These are phyloP conservation scores for Isoetes taiwanensis DNA, from an alignment of 75 land plant species.

Conservation along the genomic window DNA sequence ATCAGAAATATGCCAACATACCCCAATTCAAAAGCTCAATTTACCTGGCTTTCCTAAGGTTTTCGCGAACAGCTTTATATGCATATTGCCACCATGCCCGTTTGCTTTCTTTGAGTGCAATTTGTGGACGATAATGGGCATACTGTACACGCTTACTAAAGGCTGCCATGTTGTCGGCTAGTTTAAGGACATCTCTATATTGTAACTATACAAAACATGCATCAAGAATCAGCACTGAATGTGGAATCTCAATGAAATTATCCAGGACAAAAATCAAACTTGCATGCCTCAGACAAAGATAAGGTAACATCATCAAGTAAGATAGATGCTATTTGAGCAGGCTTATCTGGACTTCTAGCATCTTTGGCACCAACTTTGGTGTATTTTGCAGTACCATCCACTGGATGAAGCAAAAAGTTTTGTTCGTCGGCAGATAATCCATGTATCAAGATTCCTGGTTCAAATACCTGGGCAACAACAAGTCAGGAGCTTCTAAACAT, in stretches of 20 bases:
- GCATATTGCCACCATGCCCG: slow-evolving; percentile 93
- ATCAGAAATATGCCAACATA: no score
- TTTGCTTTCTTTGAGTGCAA: slow-evolving; percentile 43
- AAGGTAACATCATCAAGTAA: slow-evolving; percentile 89
- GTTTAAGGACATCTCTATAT: slow-evolving; percentile 71
- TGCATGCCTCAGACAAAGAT: slow-evolving; percentile 66
- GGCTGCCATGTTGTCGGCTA: slow-evolving; percentile 81
- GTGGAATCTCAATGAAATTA: background rate
- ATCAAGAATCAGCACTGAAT: background rate
- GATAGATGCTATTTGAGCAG: slow-evolving; percentile 62
- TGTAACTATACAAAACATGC: slow-evolving; percentile 40
- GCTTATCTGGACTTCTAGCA: slow-evolving; percentile 32
- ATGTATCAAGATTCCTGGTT: slow-evolving; percentile 24
- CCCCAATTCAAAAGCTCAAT: background rate
- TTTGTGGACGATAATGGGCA: slow-evolving; percentile 74
- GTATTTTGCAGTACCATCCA: slow-evolving; percentile 79
- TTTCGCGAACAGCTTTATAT: slow-evolving; percentile 50
- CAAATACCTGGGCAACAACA: slow-evolving; percentile 45
- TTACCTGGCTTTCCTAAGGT: slow-evolving; percentile 73
- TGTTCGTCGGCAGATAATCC: slow-evolving; percentile 15
- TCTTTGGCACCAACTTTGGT: slow-evolving; percentile 41
- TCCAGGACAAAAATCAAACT: background rate
- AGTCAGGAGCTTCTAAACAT: background rate
- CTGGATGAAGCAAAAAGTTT: slow-evolving; percentile 71
- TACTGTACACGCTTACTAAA: slow-evolving; percentile 80